Evolutionary conservation across 768 basidiomycete species (phyloP).

Genomic region (Mycena polygramma): DNA sequence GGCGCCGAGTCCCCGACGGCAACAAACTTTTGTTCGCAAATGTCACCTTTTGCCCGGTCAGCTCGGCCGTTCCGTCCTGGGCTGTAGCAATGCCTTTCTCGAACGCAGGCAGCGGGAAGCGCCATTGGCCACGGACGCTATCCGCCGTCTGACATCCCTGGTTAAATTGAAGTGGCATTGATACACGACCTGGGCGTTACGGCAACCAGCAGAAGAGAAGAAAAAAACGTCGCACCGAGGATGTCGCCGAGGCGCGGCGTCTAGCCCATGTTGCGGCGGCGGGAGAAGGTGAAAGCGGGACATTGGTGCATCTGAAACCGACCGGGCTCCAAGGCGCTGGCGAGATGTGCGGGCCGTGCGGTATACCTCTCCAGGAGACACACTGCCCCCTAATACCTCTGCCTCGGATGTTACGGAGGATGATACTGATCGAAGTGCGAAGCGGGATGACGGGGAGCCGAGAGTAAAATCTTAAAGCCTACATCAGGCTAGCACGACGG

Average conservation of each 20-base stretch:
- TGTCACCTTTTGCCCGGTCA: constrained; percentile 3
- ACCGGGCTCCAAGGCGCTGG: constrained; percentile 17
- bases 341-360: neutral
- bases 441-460: neutral
- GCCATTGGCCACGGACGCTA: constrained; percentile 17
- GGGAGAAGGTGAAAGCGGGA: constrained; percentile 7
- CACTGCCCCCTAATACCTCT: constrained; percentile 2
- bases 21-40: neutral
- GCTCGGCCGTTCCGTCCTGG: constrained; percentile 11
- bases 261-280: neutral
- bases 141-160: neutral
- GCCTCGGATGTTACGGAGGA: constrained; percentile 22
- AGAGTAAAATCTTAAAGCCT: no score
- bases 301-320: constrained; percentile 19
- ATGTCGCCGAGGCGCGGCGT: neutral
- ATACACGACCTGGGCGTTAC: neutral
- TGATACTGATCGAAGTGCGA: no score
- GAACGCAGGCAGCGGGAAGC: constrained; percentile 16
- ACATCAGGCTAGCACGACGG: no score
- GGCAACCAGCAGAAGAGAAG: constrained; percentile 19
- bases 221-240: constrained; percentile 15
- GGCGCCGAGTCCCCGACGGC: no score
- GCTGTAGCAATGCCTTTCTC: constrained; percentile 22
- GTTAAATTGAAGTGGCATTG: neutral
- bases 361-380: neutral